Percentiles rank a stretch among this genome's conserved stretches.
phyloP scores from a whole-genome alignment of 768 basidiomycete genomes.

The Gloeostereum incarnatum region DNA sequence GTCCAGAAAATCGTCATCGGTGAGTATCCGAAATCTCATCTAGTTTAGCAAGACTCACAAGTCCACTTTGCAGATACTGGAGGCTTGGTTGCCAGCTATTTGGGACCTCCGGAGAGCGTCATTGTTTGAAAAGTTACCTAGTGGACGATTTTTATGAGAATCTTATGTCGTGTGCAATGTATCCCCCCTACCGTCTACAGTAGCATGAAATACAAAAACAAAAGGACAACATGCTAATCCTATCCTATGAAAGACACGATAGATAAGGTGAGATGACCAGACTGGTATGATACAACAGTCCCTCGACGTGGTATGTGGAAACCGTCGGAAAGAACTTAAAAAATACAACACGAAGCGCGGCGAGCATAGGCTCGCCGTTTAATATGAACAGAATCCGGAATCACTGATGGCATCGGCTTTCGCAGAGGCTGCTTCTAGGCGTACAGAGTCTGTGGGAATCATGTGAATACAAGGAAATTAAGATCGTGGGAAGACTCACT shows the following conservation, averaged over 20 bases:
- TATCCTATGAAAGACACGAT: too few relatives aligned
- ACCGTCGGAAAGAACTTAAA: too few relatives aligned
- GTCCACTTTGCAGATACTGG: constrained; percentile 35
- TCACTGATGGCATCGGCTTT: constrained; percentile 38
- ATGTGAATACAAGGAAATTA: constrained; percentile 7
- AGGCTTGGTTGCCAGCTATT: constrained; percentile 43
- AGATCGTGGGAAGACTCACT: constrained; percentile 23
- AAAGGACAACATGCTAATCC: too few relatives aligned
- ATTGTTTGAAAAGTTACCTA: too few relatives aligned
- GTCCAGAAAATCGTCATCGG: constrained; percentile 55
- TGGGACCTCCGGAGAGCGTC: constrained; percentile 55
- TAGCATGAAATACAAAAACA: too few relatives aligned
- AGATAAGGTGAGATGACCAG: too few relatives aligned
- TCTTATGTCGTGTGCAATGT: too few relatives aligned
- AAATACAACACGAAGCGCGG: not conserved
- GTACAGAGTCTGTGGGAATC: constrained; percentile 31
- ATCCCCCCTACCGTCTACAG: too few relatives aligned
- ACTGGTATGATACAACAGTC: too few relatives aligned
- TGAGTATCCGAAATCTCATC: constrained; percentile 15
- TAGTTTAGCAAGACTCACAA: constrained; percentile 2
- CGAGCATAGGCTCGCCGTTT: not conserved
- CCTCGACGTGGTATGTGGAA: too few relatives aligned
- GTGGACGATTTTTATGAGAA: too few relatives aligned
- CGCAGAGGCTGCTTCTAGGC: constrained; percentile 33
- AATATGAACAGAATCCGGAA: constrained; percentile 43